Conservation (phyloP, 2,329 filamentous ascomycete species). For the Domatiomyces globalis region DNA sequence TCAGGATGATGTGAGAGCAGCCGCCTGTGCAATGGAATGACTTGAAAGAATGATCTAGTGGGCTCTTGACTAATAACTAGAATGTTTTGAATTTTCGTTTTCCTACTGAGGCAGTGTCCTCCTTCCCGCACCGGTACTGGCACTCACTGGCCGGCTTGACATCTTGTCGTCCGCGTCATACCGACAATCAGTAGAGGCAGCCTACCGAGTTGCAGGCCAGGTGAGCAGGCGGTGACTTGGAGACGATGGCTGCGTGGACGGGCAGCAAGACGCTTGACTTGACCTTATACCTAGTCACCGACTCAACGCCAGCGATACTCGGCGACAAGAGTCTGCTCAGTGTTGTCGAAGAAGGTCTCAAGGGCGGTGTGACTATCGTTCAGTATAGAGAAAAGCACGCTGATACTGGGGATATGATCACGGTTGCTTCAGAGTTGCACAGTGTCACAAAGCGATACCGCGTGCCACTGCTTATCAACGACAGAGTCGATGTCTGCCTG, state of each 20-base stretch:
- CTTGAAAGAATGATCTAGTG: neutral
- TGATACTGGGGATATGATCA: slow-evolving; percentile 57
- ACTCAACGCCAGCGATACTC: slow-evolving; percentile 76
- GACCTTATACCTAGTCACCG: slow-evolving; percentile 79
- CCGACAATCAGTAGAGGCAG: neutral
- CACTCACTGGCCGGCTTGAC: too few species aligned
- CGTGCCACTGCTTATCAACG: slow-evolving; percentile 82
- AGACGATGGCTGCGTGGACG: neutral
- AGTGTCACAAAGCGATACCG: slow-evolving; percentile 49
- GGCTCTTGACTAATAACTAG: neutral
- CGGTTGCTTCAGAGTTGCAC: slow-evolving; percentile 59
- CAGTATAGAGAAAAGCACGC: slow-evolving; percentile 83
- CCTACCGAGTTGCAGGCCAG: neutral
- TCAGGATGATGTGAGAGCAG: too few species aligned
- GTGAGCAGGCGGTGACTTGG: neutral
- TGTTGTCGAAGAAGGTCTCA: slow-evolving; percentile 61
- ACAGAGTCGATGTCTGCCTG: slow-evolving; percentile 76
- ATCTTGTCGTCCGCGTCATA: too few species aligned
- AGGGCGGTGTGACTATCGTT: slow-evolving; percentile 70
- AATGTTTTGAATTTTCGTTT: neutral
- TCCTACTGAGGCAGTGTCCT: too few species aligned
- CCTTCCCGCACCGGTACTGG: too few species aligned
- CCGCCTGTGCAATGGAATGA: too few species aligned
- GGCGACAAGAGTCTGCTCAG: slow-evolving; percentile 53
- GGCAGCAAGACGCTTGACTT: slow-evolving; percentile 47